Conservation (phyloP, 306 rosid species). For the Prunus mongolica region DNA sequence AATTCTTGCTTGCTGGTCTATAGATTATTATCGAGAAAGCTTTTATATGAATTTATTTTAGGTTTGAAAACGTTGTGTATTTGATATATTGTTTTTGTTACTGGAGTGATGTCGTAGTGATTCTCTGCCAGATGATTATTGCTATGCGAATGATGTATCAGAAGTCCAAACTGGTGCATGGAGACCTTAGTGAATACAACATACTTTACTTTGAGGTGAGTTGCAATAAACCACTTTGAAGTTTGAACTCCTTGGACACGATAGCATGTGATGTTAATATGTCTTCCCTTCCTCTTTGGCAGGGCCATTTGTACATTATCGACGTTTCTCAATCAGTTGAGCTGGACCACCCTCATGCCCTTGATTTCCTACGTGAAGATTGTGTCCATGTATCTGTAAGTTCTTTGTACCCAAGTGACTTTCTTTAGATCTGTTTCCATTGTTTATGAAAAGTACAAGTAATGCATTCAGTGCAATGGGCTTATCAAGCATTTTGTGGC, state of each 20-base stretch:
- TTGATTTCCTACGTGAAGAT: slow-evolving; percentile 79
- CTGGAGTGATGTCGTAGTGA: neutral
- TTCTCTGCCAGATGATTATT: slow-evolving; percentile 55
- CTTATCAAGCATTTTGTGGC: slow-evolving; percentile 21
- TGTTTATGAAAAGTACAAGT: neutral
- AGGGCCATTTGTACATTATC: slow-evolving; percentile 86
- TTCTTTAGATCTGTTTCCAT: neutral
- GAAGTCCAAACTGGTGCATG: slow-evolving; percentile 90
- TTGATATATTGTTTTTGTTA: neutral
- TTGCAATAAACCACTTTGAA: neutral
- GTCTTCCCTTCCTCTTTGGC: slow-evolving; percentile 13
- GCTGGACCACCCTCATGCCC: slow-evolving; percentile 84
- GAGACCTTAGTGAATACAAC: slow-evolving; percentile 92
- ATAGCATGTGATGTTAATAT: neutral
- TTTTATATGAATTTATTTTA: neutral
- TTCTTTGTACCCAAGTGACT: neutral
- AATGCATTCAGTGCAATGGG: neutral
- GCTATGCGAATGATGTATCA: slow-evolving; percentile 86
- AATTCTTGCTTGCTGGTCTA: neutral
- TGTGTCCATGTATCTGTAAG: slow-evolving; percentile 76
- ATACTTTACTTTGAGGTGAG: slow-evolving; percentile 77
- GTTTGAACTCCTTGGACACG: neutral
- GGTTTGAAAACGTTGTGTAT: neutral
- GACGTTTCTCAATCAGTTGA: slow-evolving; percentile 97
- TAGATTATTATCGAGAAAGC: neutral